These are phyloP conservation scores for Apiospora sp. DNA, from an alignment of 2,329 filamentous ascomycete genomes.

Conservation along the genomic window DNA sequence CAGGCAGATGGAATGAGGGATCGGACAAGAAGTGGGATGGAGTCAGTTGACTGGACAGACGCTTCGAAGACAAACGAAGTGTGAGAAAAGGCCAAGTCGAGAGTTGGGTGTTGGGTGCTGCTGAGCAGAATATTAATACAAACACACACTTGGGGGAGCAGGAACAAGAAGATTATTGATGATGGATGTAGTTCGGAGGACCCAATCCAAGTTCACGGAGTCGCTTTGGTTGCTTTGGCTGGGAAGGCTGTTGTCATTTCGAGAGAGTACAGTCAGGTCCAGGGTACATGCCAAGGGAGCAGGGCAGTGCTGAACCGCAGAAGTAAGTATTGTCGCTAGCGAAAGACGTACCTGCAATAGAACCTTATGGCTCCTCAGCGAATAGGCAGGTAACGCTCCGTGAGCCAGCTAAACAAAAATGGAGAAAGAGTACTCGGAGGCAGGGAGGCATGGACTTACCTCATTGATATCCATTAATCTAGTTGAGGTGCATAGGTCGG, in stretches of 20 bases:
- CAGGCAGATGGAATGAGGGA: conserved; percentile 7
- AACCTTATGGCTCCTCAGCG: conserved; percentile 2
- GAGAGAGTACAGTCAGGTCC: conserved; percentile 5
- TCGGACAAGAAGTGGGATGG: not conserved
- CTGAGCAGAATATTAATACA: conserved; percentile 17
- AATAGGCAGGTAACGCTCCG: not conserved
- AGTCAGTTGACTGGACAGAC: not conserved
- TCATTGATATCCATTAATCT: conserved; percentile 17
- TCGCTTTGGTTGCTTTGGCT: conserved; percentile 14
- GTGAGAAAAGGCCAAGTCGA: not conserved
- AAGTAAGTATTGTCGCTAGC: not conserved
- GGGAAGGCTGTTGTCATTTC: conserved; percentile 15
- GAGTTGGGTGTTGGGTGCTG: conserved; percentile 5
- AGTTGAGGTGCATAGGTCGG: conserved; percentile 11
- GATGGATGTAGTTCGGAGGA: conserved; percentile 17
- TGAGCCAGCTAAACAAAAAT: not conserved
- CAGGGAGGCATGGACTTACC: not conserved
- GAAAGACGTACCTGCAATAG: not conserved
- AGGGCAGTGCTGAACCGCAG: not conserved
- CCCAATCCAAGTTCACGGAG: conserved; percentile 12
- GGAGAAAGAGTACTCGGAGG: not conserved
- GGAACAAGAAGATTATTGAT: conserved; percentile 22
- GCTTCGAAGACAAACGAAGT: not conserved
- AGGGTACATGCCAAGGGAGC: not conserved
- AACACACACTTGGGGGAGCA: conserved; percentile 13